Conservation (phyloP, 352 stramenopile genomes). For the Albugo laibachii region DNA sequence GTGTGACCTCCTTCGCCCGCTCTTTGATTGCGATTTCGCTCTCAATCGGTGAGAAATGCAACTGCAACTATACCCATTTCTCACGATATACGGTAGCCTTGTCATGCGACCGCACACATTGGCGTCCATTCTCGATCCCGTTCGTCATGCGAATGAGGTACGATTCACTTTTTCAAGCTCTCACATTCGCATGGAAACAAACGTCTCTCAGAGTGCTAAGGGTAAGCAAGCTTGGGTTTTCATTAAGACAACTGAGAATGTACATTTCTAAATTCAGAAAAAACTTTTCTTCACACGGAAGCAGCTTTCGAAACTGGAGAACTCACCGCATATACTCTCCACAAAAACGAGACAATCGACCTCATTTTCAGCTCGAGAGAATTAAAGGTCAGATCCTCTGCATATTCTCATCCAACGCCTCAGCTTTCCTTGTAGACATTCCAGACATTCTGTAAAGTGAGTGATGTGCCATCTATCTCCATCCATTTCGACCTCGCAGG, state of each 20-base stretch:
- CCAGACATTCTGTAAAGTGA: constrained; percentile 58
- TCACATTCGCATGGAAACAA: constrained; percentile 13
- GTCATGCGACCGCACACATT: constrained; percentile 52
- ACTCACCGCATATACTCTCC: constrained; percentile 51
- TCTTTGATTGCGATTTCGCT: constrained; percentile 42
- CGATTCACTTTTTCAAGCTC: constrained; percentile 35
- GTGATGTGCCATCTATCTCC: constrained; percentile 42
- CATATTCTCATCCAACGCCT: neutral
- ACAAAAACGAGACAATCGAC: constrained; percentile 34
- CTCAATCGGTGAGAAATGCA: constrained; percentile 16
- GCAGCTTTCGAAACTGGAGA: constrained; percentile 57
- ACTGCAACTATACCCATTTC: neutral
- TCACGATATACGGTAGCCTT: constrained; percentile 3
- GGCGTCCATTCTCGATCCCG: constrained; percentile 49
- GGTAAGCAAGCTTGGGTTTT: constrained; percentile 37
- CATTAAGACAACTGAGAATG: no score
- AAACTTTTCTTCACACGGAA: constrained; percentile 64
- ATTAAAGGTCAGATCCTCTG: constrained; percentile 20
- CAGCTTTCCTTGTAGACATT: constrained; percentile 14
- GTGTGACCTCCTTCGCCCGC: constrained; percentile 56
- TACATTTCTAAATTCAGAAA: constrained; percentile 29
- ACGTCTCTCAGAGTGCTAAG: no score
- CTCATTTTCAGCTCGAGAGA: constrained; percentile 74
- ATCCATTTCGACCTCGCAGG: constrained; percentile 53
- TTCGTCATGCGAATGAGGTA: constrained; percentile 66